Conservation (phyloP, 768 basidiomycete species). For the Amanita rubescens region DNA sequence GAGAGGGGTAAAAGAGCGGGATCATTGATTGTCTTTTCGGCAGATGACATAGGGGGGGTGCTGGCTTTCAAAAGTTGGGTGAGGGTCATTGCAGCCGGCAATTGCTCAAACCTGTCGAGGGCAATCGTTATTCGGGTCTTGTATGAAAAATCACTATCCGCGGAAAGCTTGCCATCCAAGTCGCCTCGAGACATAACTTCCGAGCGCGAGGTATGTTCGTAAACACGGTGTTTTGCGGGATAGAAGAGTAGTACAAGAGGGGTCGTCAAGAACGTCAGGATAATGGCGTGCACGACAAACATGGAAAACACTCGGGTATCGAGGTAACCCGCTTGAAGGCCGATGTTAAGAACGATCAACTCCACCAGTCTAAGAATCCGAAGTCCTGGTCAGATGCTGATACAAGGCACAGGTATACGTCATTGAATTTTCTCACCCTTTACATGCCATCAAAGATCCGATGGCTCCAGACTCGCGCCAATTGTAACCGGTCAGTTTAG, state of each 20-base stretch:
- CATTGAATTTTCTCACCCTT: conserved; percentile 54
- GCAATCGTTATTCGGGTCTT: conserved; percentile 65
- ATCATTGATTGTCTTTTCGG: conserved; percentile 25
- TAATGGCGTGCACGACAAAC: conserved; percentile 76
- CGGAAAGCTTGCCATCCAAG: conserved; percentile 9
- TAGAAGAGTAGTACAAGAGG: conserved; percentile 77
- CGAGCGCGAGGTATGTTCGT: conserved; percentile 14
- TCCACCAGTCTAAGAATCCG: conserved; percentile 62
- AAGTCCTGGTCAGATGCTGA: background rate
- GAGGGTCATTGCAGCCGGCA: conserved; percentile 78
- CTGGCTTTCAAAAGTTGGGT: conserved; percentile 58
- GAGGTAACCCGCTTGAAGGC: conserved; percentile 59
- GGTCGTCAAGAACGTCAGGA: conserved; percentile 80
- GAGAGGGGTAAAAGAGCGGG: conserved; percentile 4
- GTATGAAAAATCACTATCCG: conserved; percentile 25
- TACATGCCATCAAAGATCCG: conserved; percentile 85
- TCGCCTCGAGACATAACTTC: background rate
- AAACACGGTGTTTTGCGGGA: conserved; percentile 51
- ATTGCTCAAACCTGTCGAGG: conserved; percentile 75
- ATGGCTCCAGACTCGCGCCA: conserved; percentile 77
- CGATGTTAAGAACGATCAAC: conserved; percentile 88
- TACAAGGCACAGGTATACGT: background rate
- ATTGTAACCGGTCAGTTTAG: conserved; percentile 56
- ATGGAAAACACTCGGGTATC: conserved; percentile 72
- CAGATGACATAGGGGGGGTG: conserved; percentile 8